A percentile compares a stretch with the other conserved stretches of the same genome.
phyloP scores from a whole-genome alignment of 2,329 filamentous ascomycete species.

The Ustilaginoidea virens region DNA sequence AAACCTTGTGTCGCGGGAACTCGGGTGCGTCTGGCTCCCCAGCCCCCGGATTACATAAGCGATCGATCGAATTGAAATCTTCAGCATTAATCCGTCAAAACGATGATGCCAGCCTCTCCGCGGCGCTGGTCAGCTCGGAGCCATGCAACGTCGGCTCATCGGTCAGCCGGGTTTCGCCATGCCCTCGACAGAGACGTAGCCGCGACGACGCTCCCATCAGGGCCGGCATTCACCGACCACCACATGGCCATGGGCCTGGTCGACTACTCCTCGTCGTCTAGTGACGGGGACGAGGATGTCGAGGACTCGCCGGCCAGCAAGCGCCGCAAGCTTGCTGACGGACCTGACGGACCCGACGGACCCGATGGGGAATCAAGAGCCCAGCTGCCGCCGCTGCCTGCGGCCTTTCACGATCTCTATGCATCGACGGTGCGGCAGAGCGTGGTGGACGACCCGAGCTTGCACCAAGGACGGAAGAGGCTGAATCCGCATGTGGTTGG shows the following conservation, averaged over 20 bases:
- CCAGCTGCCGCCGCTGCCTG: conserved; percentile 56
- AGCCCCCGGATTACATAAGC: too few relatives aligned
- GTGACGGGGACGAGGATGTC: conserved; percentile 9
- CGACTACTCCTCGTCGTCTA: conserved; percentile 42
- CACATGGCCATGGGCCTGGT: conserved; percentile 32
- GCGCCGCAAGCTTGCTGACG: conserved; percentile 3
- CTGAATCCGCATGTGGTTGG: conserved; percentile 72
- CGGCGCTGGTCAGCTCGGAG: too few relatives aligned
- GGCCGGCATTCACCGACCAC: neutral
- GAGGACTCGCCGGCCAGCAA: conserved; percentile 11
- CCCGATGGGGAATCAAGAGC: neutral
- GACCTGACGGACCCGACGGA: too few relatives aligned
- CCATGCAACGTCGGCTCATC: too few relatives aligned
- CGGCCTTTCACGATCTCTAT: conserved; percentile 78
- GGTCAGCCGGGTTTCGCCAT: too few relatives aligned
- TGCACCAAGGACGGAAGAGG: conserved; percentile 76
- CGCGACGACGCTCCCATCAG: too few relatives aligned
- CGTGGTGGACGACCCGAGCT: conserved; percentile 62
- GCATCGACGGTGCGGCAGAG: conserved; percentile 65
- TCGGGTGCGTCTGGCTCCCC: too few relatives aligned
- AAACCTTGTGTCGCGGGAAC: too few relatives aligned
- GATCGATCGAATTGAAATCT: too few relatives aligned
- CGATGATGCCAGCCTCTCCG: too few relatives aligned
- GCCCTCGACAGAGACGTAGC: too few relatives aligned
- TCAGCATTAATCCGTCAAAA: too few relatives aligned